Percentiles rank a stretch among this genome's conserved stretches.
These are phyloP conservation scores for Arabidopsis arenosa DNA, from an alignment of 345 rosid genomes.

Conservation along the genomic window DNA sequence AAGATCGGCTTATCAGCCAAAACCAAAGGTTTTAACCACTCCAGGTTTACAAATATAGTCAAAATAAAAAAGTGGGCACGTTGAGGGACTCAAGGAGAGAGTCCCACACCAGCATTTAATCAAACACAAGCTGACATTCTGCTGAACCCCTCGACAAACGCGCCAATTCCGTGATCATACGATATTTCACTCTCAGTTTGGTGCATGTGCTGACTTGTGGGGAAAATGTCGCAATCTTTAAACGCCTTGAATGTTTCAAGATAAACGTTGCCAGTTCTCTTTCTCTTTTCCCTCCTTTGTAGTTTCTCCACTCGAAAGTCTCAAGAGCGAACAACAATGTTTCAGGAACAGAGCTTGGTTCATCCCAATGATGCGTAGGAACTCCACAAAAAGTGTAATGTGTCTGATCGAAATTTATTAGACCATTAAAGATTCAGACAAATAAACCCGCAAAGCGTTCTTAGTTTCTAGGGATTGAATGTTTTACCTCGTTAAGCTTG, in stretches of 20 bases:
- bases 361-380: background rate
- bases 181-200: background rate
- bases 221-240: background rate
- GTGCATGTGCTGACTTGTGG: background rate
- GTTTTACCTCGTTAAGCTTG: conserved; percentile 21
- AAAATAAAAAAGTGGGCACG: no score
- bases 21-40: no score
- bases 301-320: conserved; percentile 30
- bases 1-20: no score
- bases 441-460: background rate
- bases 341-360: conserved; percentile 26
- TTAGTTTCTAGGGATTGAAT: background rate
- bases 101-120: background rate
- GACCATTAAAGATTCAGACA: background rate
- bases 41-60: no score
- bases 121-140: conserved; percentile 24
- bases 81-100: background rate
- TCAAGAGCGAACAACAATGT: conserved; percentile 22
- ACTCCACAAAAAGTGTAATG: background rate
- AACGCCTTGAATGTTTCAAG: conserved; percentile 6
- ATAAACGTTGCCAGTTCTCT: conserved; percentile 15
- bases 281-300: conserved; percentile 14
- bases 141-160: conserved; percentile 6
- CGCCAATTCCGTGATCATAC: conserved; percentile 13
- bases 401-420: background rate